Percentiles rank a stretch among this genome's conserved stretches.
phyloP scores from a whole-genome alignment of 176 grass and related monocot species.

The Elymus sibiricus region DNA sequence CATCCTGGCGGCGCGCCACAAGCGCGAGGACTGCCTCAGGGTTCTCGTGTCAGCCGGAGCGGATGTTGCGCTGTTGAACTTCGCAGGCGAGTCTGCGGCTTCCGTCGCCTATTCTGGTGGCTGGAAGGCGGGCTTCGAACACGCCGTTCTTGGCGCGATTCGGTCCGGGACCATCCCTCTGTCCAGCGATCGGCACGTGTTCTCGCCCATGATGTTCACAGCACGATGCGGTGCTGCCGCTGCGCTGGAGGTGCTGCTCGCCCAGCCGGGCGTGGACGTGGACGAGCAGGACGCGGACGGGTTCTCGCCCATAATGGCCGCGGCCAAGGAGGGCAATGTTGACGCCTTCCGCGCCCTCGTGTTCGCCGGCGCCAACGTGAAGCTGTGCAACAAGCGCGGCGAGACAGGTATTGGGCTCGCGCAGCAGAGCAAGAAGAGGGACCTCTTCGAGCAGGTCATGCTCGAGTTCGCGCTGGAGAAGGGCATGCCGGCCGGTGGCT shows the following conservation, averaged over 20 bases:
- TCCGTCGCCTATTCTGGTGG: conserved; percentile 38
- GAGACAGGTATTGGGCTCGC: conserved; percentile 58
- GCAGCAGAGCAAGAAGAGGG: conserved; percentile 72
- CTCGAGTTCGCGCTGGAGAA: conserved; percentile 89
- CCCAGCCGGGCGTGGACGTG: conserved; percentile 47
- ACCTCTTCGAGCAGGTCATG: conserved; percentile 95
- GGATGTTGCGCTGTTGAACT: conserved; percentile 69
- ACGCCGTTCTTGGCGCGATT: conserved; percentile 43
- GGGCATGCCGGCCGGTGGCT: conserved; percentile 54
- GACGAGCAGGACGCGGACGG: conserved; percentile 63
- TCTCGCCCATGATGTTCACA: conserved; percentile 62
- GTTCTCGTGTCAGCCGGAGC: conserved; percentile 56
- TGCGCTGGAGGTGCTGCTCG: conserved; percentile 54
- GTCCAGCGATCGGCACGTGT: conserved; percentile 58
- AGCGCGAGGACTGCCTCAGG: conserved; percentile 60
- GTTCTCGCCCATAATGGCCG: conserved; percentile 62
- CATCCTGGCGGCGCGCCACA: conserved; percentile 57
- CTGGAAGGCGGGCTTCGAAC: conserved; percentile 55
- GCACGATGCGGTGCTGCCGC: conserved; percentile 47
- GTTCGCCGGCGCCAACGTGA: conserved; percentile 72
- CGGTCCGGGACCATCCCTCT: conserved; percentile 45
- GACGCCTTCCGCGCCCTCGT: conserved; percentile 71
- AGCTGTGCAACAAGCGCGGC: conserved; percentile 48
- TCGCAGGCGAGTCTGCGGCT: conserved; percentile 36
- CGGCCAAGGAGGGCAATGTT: conserved; percentile 66